Base-by-base conservation (phyloP, 2,329 filamentous ascomycete species). In the Epichloe elymi region DNA sequence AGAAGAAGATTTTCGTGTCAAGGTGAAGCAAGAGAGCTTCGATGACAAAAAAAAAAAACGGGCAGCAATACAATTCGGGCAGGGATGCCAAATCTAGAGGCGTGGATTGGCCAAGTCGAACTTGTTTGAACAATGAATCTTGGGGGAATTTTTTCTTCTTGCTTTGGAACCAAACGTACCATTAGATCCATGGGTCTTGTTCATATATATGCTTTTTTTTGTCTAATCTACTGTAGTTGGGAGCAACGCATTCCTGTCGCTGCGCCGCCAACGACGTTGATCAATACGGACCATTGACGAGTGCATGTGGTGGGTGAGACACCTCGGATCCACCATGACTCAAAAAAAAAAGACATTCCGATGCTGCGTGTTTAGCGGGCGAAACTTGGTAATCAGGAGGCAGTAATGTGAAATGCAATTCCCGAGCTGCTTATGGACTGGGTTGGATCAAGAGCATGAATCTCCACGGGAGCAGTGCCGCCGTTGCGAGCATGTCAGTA, bases 241-340 rank as follows among this genome's bases (percentile, higher is more conserved):
- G 60, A 65, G 63, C 60, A 62, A 64, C 60, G 53, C 64, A 65
- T 67, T 65, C 64, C 64, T 61, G 53, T 53, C 41, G 51, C 46
- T 52, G 49, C 41, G 54, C 35, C 33, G 47, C 19, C 48, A 48
- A 51, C 50, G 36, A 40, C 8, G 15, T 8, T 30, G 0, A 30
- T 40, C 42, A 30, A 40, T 50, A 12, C 7, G 37, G 37, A 38
- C 37, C 26, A 30, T 11, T 30, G 10, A 30, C 10, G 3, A 30
- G 30, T 30, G 8, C 30, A 30, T 30, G 30, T 30, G n/a, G 7
- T 1, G 26, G 26, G 26, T 30, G 26, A 30, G 26, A 30, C 26
- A 30, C 8, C 26, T n/a, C 14, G 40, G 45, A 23, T 15, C 35
- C 45, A 33, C 33, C 17, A 15, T 10, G 33, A 11, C 10, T 33